phyloP scores from a whole-genome alignment of 2,329 filamentous ascomycete genomes.

The Eutypella sp. region DNA sequence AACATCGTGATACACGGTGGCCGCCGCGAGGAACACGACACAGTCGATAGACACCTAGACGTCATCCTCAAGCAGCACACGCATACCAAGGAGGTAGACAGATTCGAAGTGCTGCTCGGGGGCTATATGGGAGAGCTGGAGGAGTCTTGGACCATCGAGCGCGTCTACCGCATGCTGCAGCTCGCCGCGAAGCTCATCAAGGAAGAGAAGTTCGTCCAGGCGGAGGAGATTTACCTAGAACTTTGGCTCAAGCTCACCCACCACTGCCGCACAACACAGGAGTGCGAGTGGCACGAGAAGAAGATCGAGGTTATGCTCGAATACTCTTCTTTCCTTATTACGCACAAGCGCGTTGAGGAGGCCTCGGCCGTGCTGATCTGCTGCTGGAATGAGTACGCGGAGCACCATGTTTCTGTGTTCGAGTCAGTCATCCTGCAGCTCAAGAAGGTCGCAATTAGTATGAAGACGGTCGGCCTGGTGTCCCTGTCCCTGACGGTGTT shows the following conservation, averaged over 20 bases:
- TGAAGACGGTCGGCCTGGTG: conserved; percentile 41
- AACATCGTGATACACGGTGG: not conserved
- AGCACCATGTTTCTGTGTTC: conserved; percentile 1
- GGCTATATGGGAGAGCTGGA: not conserved
- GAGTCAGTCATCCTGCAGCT: not conserved
- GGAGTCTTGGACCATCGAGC: conserved; percentile 1
- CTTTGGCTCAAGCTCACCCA: conserved; percentile 44
- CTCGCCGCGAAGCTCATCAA: conserved; percentile 1
- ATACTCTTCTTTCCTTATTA: conserved; percentile 43
- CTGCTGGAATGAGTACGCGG: conserved; percentile 45
- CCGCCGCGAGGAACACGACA: not conserved
- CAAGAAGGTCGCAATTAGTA: conserved; percentile 33
- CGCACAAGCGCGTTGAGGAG: conserved; percentile 38
- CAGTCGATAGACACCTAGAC: not conserved
- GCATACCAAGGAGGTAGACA: not conserved
- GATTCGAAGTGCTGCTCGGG: not conserved
- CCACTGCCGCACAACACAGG: conserved; percentile 36
- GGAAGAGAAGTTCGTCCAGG: conserved; percentile 20
- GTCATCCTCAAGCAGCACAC: conserved; percentile 1
- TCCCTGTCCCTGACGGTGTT: conserved; percentile 41
- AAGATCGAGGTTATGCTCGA: conserved; percentile 40
- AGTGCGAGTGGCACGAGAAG: conserved; percentile 40
- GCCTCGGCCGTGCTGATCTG: conserved; percentile 39
- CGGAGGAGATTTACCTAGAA: conserved; percentile 44
- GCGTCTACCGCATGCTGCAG: not conserved